A percentile compares a stretch with the other conserved stretches of the same genome.
These are phyloP conservation scores for Suillus discolor DNA, from an alignment of 768 basidiomycete genomes.

Conservation along the genomic window DNA sequence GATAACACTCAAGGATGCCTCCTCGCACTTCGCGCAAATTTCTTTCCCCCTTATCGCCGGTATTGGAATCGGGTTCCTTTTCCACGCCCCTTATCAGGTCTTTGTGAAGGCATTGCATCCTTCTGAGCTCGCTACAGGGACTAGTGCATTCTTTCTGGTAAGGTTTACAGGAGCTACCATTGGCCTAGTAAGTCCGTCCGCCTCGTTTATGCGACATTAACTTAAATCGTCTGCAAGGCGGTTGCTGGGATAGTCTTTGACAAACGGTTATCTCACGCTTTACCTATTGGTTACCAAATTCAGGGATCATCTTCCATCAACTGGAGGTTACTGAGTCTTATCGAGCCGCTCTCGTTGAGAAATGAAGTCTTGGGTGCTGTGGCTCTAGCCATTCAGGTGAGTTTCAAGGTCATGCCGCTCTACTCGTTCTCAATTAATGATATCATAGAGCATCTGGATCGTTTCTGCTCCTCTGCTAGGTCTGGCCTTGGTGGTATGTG, in stretches of 20 bases:
- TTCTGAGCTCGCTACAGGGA: conserved; percentile 73
- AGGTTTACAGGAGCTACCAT: conserved; percentile 85
- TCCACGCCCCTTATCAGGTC: conserved; percentile 84
- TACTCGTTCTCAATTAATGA: conserved; percentile 15
- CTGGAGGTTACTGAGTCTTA: conserved; percentile 49
- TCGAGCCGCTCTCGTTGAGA: conserved; percentile 50
- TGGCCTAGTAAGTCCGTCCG: conserved; percentile 60
- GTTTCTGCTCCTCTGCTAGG: conserved; percentile 72
- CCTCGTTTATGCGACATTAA: conserved; percentile 7
- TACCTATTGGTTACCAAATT: conserved; percentile 51
- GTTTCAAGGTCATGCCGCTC: conserved; percentile 18
- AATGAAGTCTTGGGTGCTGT: conserved; percentile 51
- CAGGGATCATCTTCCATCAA: conserved; percentile 50
- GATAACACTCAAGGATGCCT: conserved; percentile 57
- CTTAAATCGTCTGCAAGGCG: conserved; percentile 46
- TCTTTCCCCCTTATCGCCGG: conserved; percentile 74
- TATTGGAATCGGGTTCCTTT: conserved; percentile 79
- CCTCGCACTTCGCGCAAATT: conserved; percentile 46
- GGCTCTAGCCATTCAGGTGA: conserved; percentile 65
- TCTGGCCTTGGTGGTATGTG: conserved; percentile 60
- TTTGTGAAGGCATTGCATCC: conserved; percentile 68
- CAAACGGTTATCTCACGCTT: conserved; percentile 45
- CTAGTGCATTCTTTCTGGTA: conserved; percentile 86
- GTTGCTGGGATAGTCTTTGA: conserved; percentile 77
- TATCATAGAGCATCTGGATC: conserved; percentile 66